phyloP scores from a whole-genome alignment of 352 stramenopile genomes.

The Pythium periplocum region DNA sequence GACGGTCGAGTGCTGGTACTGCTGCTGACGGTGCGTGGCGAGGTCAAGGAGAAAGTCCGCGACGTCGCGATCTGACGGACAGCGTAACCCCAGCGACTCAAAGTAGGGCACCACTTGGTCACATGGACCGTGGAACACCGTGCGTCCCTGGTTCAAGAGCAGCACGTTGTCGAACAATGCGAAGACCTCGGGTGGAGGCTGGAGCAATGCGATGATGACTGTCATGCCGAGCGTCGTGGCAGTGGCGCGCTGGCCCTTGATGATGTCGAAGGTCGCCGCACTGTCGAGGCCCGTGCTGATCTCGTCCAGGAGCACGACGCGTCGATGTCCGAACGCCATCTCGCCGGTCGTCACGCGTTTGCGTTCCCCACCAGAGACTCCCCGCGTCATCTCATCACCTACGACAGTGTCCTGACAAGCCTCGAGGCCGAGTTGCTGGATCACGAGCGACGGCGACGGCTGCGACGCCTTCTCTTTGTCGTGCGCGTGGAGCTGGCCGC shows the following conservation, averaged over 20 bases:
- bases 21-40: conserved; percentile 11
- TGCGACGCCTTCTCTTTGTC: no score
- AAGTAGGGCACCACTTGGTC: conserved; percentile 62
- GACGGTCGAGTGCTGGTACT: conserved; percentile 3
- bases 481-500: no score
- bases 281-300: conserved; percentile 35
- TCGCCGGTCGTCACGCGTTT: conserved; percentile 49
- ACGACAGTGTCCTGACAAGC: conserved; percentile 19
- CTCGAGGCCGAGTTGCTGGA: neutral
- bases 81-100: conserved; percentile 36
- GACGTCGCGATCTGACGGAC: conserved; percentile 17
- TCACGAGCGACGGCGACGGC: neutral
- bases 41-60: conserved; percentile 23
- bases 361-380: conserved; percentile 44
- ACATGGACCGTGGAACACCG: conserved; percentile 33
- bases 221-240: conserved; percentile 20
- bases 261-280: conserved; percentile 31
- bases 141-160: conserved; percentile 19
- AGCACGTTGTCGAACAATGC: conserved; percentile 25
- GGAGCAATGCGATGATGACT: conserved; percentile 49
- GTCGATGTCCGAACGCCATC: conserved; percentile 53
- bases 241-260: conserved; percentile 14
- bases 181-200: conserved; percentile 49
- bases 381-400: conserved; percentile 43
- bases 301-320: conserved; percentile 60